phyloP scores from a whole-genome alignment of 2,329 filamentous ascomycete species.

The Atkinsonella hypoxylon region DNA sequence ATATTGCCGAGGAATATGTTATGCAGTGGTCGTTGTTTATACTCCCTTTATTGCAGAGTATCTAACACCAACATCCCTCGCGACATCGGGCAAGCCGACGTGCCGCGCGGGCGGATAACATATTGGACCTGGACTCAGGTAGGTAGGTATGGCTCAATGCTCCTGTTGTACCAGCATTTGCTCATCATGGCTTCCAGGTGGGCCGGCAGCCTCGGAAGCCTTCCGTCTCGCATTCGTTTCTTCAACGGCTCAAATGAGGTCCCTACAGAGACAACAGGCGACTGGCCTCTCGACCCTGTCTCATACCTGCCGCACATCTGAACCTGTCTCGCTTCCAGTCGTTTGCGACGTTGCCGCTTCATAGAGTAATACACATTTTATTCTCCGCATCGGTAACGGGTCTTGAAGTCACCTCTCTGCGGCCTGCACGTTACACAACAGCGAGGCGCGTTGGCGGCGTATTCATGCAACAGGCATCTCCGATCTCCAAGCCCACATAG shows the following conservation, averaged over 20 bases:
- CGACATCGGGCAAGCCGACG: not conserved
- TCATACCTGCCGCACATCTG: not conserved
- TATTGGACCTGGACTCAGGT: not conserved
- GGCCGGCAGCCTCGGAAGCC: too few species aligned
- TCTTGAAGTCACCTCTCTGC: too few species aligned
- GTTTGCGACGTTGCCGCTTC: not conserved
- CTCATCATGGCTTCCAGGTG: too few species aligned
- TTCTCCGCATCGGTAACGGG: too few species aligned
- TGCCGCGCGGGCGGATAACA: not conserved
- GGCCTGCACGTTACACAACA: not conserved
- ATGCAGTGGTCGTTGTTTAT: too few species aligned
- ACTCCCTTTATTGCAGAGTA: too few species aligned
- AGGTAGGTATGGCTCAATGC: too few species aligned
- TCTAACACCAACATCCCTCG: too few species aligned
- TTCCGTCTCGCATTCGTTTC: too few species aligned
- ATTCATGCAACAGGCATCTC: not conserved
- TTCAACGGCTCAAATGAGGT: too few species aligned
- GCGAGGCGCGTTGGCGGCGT: not conserved
- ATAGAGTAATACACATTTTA: too few species aligned
- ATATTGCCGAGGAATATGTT: not conserved
- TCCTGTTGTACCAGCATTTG: not conserved
- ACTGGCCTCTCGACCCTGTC: not conserved
- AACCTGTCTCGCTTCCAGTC: not conserved
- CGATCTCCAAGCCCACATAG: not conserved
- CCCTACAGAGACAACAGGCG: too few species aligned